Conservation (phyloP, 2,329 filamentous ascomycete species). For the Diaporthe sp. region DNA sequence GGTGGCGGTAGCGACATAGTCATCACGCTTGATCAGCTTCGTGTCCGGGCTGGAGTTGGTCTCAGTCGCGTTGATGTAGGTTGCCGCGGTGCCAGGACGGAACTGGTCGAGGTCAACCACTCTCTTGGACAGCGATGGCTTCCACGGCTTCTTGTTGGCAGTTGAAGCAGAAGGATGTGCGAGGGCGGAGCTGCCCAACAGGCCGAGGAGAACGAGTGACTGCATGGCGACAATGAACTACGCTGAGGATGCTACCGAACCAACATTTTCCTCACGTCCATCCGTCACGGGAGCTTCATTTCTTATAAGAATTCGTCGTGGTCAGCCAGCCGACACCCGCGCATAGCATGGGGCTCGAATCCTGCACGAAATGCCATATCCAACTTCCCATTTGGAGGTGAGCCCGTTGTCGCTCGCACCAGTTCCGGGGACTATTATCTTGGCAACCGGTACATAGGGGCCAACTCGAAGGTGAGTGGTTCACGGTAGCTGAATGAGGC, state of each 20-base stretch:
- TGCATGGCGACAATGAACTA: conserved; percentile 28
- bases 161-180: conserved; percentile 22
- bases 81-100: conserved; percentile 46
- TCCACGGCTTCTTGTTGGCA: conserved; percentile 23
- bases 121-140: conserved; percentile 38
- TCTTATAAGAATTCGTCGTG: conserved; percentile 11
- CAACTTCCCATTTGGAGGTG: conserved; percentile 30
- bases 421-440: conserved; percentile 25
- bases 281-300: neutral
- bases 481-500: conserved; percentile 27
- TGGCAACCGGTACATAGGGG: conserved; percentile 8
- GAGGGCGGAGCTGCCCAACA: conserved; percentile 33
- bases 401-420: conserved; percentile 7
- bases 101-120: conserved; percentile 50
- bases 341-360: conserved; percentile 3
- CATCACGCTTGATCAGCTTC: conserved; percentile 47
- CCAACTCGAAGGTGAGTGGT: conserved; percentile 14
- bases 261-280: neutral
- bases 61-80: conserved; percentile 48
- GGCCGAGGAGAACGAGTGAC: conserved; percentile 27
- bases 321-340: neutral
- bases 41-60: conserved; percentile 44
- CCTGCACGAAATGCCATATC: conserved; percentile 8
- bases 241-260: conserved; percentile 5
- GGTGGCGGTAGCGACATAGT: conserved; percentile 58